Conservation (phyloP, 345 rosid genomes). For the Litchi chinensis region DNA sequence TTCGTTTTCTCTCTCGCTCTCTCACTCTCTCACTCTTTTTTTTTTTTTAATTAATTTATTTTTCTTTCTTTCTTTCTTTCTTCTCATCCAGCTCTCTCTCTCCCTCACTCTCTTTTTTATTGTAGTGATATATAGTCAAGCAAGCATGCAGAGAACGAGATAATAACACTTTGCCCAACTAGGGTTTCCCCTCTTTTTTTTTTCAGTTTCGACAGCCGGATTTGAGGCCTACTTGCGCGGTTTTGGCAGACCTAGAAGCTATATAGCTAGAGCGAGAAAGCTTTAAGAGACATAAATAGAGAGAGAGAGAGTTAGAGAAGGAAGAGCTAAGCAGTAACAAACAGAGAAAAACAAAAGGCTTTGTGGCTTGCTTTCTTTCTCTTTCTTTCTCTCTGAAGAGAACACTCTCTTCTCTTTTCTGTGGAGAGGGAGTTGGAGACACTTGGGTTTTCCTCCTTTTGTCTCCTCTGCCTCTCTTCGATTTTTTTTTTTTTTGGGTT, state of each 20-base stretch:
- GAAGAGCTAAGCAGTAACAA: conserved; percentile 49
- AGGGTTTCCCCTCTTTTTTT: conserved; percentile 34
- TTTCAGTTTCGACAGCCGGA: neutral
- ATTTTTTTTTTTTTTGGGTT: neutral
- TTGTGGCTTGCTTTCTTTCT: conserved; percentile 52
- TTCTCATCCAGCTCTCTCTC: neutral
- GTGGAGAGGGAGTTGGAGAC: conserved; percentile 67
- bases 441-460: conserved; percentile 51
- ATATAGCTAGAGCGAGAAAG: conserved; percentile 3
- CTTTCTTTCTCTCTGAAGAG: conserved; percentile 49
- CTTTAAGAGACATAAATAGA: conserved; percentile 18
- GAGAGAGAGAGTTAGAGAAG: conserved; percentile 83
- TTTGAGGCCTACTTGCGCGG: conserved; percentile 20
- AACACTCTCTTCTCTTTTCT: neutral
- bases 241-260: conserved; percentile 15
- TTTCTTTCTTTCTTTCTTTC: neutral
- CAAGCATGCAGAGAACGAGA: conserved; percentile 39
- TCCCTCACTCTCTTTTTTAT: neutral
- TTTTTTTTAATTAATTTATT: neutral
- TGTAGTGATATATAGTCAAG: conserved; percentile 9
- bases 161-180: conserved; percentile 20
- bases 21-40: too few relatives aligned
- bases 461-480: conserved; percentile 74
- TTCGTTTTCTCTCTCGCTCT: conserved; percentile 17
- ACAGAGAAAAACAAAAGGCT: neutral